A percentile compares a stretch with the other conserved stretches of the same genome.
These are phyloP conservation scores for Boechera divaricarpa DNA, from an alignment of 345 rosid genomes.

Conservation along the genomic window DNA sequence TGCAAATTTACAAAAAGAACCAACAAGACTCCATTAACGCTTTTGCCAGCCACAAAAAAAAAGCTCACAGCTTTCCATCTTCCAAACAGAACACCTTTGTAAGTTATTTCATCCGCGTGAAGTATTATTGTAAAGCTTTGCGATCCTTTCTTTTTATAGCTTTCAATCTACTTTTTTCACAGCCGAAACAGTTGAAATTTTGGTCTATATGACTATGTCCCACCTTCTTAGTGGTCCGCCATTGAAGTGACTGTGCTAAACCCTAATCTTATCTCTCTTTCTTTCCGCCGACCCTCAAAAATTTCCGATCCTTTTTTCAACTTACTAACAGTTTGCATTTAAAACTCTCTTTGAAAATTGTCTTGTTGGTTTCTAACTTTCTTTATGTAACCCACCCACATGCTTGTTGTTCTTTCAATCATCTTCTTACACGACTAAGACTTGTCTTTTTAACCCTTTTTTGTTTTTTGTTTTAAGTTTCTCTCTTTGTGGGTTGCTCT, in stretches of 20 bases:
- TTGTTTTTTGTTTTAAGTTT: neutral
- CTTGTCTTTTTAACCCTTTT: conserved; percentile 19
- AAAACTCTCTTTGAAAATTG: conserved; percentile 43
- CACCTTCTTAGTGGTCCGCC: conserved; percentile 50
- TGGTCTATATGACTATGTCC: conserved; percentile 14
- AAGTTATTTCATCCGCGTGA: conserved; percentile 35
- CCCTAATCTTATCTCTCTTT: conserved; percentile 42
- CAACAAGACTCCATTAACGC: conserved; percentile 41
- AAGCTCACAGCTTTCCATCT: conserved; percentile 40
- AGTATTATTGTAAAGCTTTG: conserved; percentile 20
- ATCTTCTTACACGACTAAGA: conserved; percentile 30
- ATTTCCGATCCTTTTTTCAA: conserved; percentile 31
- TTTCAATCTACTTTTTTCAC: conserved; percentile 21
- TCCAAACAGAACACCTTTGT: conserved; percentile 22
- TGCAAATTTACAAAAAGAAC: conserved; percentile 31
- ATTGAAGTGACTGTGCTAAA: conserved; percentile 43
- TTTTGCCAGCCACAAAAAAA: conserved; percentile 35
- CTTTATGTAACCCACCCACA: conserved; percentile 41
- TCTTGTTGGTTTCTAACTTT: conserved; percentile 30
- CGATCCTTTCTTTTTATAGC: neutral
- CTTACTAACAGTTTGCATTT: conserved; percentile 41
- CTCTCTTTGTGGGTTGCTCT: conserved; percentile 26
- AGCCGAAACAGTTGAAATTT: conserved; percentile 46
- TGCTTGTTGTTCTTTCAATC: conserved; percentile 31
- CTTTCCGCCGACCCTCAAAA: conserved; percentile 37